These are phyloP conservation scores for Cordyceps sp. DNA, from an alignment of 2,329 filamentous ascomycete genomes.

Conservation along the genomic window DNA sequence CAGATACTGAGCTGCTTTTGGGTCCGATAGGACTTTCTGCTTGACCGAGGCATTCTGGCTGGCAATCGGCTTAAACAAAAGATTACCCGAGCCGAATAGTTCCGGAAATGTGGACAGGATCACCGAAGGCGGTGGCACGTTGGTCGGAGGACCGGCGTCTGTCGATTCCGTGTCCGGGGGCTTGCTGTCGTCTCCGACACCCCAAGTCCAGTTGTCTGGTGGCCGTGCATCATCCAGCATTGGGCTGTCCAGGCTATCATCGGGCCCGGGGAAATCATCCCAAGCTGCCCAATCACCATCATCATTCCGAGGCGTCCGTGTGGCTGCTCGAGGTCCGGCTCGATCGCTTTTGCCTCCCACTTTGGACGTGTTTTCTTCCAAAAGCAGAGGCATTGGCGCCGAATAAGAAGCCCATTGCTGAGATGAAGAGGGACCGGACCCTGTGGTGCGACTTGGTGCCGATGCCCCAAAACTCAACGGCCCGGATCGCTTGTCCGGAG, in stretches of 20 bases:
- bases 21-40: constrained; percentile 46
- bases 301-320: constrained; percentile 12
- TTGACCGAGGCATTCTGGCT: constrained; percentile 40
- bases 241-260: too few relatives aligned
- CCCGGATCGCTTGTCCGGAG: constrained; percentile 14
- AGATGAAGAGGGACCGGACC: constrained; percentile 34
- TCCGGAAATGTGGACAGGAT: constrained; percentile 62
- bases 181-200: constrained; percentile 19
- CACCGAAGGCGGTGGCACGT: constrained; percentile 76
- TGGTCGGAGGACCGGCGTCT: constrained; percentile 50
- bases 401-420: constrained; percentile 36
- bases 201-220: constrained; percentile 31
- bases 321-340: too few relatives aligned
- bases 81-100: constrained; percentile 49
- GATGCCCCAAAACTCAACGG: constrained; percentile 12
- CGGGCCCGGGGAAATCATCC: constrained; percentile 23
- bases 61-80: constrained; percentile 49
- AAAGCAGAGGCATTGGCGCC: constrained; percentile 28
- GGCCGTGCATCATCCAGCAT: constrained; percentile 5
- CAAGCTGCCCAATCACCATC: constrained; percentile 35
- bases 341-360: constrained; percentile 15
- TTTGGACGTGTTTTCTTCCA: constrained; percentile 15
- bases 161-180: constrained; percentile 6
- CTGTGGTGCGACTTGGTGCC: constrained; percentile 21
- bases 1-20: constrained; percentile 45